Conservation (phyloP, 176 grass and related monocot genomes). For the Rhynchospora breviuscula region DNA sequence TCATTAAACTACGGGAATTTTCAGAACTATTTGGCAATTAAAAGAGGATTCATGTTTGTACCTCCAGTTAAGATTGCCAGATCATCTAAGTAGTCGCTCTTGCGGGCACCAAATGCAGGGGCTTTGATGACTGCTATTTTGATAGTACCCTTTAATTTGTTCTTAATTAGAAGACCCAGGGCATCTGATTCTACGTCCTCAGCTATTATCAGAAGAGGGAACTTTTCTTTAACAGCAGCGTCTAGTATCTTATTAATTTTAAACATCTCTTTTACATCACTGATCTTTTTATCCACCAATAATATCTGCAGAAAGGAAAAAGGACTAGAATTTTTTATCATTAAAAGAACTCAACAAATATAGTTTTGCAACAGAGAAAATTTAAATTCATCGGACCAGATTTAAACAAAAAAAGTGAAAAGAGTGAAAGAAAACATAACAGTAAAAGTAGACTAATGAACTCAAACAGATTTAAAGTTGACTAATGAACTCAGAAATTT, state of each 20-base stretch:
- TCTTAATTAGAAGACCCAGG: constrained; percentile 69
- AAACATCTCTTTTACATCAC: constrained; percentile 67
- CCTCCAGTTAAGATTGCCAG: constrained; percentile 89
- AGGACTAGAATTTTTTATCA: constrained; percentile 11
- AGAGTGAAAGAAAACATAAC: no score
- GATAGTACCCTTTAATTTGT: constrained; percentile 79
- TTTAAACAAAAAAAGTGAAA: background rate
- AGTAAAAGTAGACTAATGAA: no score
- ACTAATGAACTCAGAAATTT: background rate
- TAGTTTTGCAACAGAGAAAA: background rate
- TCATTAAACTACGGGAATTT: background rate
- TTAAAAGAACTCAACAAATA: background rate
- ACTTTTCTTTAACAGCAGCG: constrained; percentile 73
- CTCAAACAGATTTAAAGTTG: no score
- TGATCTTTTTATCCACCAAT: constrained; percentile 85
- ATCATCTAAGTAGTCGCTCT: constrained; percentile 76
- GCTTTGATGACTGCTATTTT: constrained; percentile 83
- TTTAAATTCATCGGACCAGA: background rate
- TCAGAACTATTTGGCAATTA: background rate
- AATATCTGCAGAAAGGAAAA: constrained; percentile 52
- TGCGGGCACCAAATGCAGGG: constrained; percentile 79
- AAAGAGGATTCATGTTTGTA: constrained; percentile 23
- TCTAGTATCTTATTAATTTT: constrained; percentile 51
- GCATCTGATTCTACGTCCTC: constrained; percentile 70
- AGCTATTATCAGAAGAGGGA: constrained; percentile 69